Evolutionary conservation across 192 early-diverging fungal species (phyloP), one percentile per base, ranked within the genome.

Genomic region (Podila epicladia): DNA sequence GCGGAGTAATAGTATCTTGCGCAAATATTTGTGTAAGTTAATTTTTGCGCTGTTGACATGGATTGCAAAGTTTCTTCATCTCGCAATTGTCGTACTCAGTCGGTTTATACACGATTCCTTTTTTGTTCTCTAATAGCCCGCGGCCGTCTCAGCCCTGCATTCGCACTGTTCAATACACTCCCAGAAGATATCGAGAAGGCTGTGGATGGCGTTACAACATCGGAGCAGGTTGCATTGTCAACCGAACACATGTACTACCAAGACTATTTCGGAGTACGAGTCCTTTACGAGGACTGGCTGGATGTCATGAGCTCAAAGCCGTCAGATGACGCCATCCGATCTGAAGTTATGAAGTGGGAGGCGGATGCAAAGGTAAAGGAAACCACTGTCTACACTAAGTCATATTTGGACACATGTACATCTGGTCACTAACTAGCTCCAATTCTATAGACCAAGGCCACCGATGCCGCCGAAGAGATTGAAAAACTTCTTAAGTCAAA

Each of bases 141-240:
- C 28, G 77, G 77, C 26, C 77, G 71, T 28, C 11, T 80, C 31
- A 65, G 72, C 33, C 62, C 67, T 13, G 77, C 77, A 9, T 65
- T 61, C 58, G 66, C 71, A 17, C 53, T 80, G 20, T 73, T 58
- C 49, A 80, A 51, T 11, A 49, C 69, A 22, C 67, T 80, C 17
- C 77, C 77, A 8, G 9, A 17, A 24, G 66, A 73, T 20, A 58
- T 73, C 60, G 38, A 41, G n/a, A 60, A 72, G 57, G 33, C n/a
- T 20, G 65, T 63, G 7, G 9, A 59, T 13, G 15, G 49, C 11
- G 48, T 38, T 15, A 9, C 50, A 0, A 50, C 65, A 22, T 17
- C 69, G 9, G n/a, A 17, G 31, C 53, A 58, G n/a, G 37, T 65
- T 11, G 63, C 67, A 1, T 60, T 70, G 26, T 45, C 74, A 31